phyloP scores from a whole-genome alignment of 306 rosid genomes.

The Vachellia collinsii region DNA sequence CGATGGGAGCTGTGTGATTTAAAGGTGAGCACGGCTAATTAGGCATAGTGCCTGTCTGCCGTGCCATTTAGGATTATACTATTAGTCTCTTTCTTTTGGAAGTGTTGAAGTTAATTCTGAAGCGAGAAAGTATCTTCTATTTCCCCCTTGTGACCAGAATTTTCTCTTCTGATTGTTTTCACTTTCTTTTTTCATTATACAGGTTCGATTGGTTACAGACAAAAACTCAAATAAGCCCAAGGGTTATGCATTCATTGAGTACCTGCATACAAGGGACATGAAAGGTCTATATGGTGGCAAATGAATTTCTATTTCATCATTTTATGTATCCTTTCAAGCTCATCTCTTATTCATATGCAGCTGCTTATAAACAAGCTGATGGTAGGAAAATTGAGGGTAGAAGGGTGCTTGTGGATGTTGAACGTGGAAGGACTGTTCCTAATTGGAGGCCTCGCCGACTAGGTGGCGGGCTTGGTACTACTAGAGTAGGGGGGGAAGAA shows the following conservation, averaged over 20 bases:
- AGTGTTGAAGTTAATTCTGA: constrained; percentile 27
- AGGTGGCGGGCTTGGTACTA: constrained; percentile 99
- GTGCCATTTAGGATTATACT: constrained; percentile 92
- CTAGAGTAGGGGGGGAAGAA: constrained; percentile 96
- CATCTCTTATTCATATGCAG: constrained; percentile 45
- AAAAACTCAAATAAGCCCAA: constrained; percentile 75
- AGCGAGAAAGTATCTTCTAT: constrained; percentile 35
- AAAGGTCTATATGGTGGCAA: constrained; percentile 62
- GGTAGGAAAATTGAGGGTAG: constrained; percentile 96
- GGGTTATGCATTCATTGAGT: constrained; percentile 96
- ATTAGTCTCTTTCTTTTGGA: constrained; percentile 34
- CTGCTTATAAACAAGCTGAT: constrained; percentile 99
- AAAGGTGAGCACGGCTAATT: constrained; percentile 99
- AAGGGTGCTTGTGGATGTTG: constrained; percentile 98
- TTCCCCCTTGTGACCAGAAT: constrained; percentile 27
- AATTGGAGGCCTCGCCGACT: constrained; percentile 99
- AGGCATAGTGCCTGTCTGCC: constrained; percentile 99
- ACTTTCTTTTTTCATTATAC: constrained; percentile 31
- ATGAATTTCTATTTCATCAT: constrained; percentile 6
- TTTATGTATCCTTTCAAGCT: constrained; percentile 16
- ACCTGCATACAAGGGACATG: constrained; percentile 96
- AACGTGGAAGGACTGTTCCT: constrained; percentile 99
- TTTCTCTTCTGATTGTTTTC: constrained; percentile 39
- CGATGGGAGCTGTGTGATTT: constrained; percentile 81
- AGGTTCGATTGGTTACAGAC: constrained; percentile 89